Evolutionary conservation across 331 rosid species (phyloP), one percentile per base, ranked within the genome.

Genomic region (Telfairia occidentalis): DNA sequence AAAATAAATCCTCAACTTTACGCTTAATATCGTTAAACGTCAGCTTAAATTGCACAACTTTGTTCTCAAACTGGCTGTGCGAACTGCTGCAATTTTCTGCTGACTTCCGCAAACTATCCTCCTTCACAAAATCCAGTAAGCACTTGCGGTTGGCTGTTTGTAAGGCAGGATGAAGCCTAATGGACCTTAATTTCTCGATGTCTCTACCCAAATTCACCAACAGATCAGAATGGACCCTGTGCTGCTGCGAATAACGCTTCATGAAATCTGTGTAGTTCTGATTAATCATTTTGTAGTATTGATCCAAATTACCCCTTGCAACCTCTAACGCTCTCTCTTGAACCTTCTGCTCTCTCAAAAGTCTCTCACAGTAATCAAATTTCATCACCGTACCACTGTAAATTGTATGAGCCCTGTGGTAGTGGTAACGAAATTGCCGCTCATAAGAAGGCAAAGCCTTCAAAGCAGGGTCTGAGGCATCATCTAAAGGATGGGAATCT

Each of bases 381-480:
- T 87, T 92, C 79, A 48, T 53, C 38, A 74, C 50, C 2, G 96
- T 90, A 40, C 82, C 67, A n/a, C 74, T 55, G 71, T 85, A 90
- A 78, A 94, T 87, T 5, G 80, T 73, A 30, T 83, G 86, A 37
- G 96, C 98, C 63, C 71, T 76, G 5, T 87, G 87, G 73, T 81
- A 91, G 76, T 95, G 98, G 83, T 80, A 83, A 82, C 97, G 86
- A 76, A 95, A 95, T 71, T 87, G 91, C 74, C 92, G 84, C 84
- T 95, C 97, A 79, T 92, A 92, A 30, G 93, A 89, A 54, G 97
- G 91, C 73, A 95, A 83, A 23, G 99, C 99, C 84, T 92, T 95
- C 86, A 92, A 74, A 79, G 98, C 98, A 78, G 96, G 98, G 80
- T 95, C 97, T 0, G 80, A 83, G 75, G 93, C 99, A 82, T 92